Base-by-base conservation (phyloP, 1,284 basidiomycete genomes). In the Termitomyces sp. region DNA sequence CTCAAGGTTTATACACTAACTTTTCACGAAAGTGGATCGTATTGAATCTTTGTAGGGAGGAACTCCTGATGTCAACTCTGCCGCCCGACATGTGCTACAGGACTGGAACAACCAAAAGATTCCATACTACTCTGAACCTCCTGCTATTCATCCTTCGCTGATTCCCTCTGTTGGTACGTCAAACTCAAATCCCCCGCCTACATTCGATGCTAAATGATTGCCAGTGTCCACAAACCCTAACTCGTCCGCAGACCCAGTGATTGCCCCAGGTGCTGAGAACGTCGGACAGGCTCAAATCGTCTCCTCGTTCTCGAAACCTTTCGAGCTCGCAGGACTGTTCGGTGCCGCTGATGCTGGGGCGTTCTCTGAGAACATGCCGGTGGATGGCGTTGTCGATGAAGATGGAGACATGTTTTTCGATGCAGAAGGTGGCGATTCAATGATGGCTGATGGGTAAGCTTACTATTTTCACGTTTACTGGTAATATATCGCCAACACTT, bases 31-130 rank as follows among this genome's bases (percentile, higher is more conserved):
- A n/a, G 19, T 13, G n/a, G 5, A 18, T 11, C 39, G 35, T 16
- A 14, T 45, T 49, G 46, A 46, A 26, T 21, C 24, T 31, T 38
- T 33, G 3, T 56, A 90, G 84, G 95, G 95, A 30, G 96, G 95
- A 52, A 88, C 93, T 2, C 94, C 96, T 0, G 94, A 98, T 68
- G 69, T 96, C 16, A 83, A 89, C 43, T 79, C 86, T 0, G 82
- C 92, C 0, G 93, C 94, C 0, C 83, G 91, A 28, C 84, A 87
- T 13, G 80, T 98, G n/a, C 71, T 99, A 3, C 83, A 80, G 44
- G 96, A 99, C 67, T 98, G 96, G 95, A 98, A 98, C 65, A 84
- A 91, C 58, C 93, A 97, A 63, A 94, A 93, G 65, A 97, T 98
- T 24, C 87, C 89, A 0, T 98, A 93, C 71, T 90, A 80, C 70